A percentile compares a stretch with the other conserved stretches of the same genome.
phyloP scores from a whole-genome alignment of 1,139 yeast genomes.

The Candida sp. region DNA sequence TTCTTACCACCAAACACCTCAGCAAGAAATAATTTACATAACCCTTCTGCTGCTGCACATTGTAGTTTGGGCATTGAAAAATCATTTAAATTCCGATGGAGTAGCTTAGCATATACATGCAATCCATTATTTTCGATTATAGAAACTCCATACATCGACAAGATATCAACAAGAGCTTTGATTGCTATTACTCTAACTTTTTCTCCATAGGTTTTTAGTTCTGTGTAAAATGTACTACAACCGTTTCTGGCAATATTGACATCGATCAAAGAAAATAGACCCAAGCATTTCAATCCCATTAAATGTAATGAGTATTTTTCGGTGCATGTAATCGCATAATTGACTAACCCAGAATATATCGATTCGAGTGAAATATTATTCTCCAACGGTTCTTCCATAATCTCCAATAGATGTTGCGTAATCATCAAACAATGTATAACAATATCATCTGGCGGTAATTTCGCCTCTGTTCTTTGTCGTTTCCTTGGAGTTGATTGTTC shows the following conservation, averaged over 20 bases:
- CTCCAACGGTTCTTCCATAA: constrained; percentile 62
- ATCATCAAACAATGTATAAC: constrained; percentile 66
- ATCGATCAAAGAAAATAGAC: constrained; percentile 76
- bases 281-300: constrained; percentile 73
- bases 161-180: constrained; percentile 71
- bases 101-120: constrained; percentile 67
- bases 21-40: constrained; percentile 78
- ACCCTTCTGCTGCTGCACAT: constrained; percentile 81
- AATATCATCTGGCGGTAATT: constrained; percentile 44
- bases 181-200: constrained; percentile 59
- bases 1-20: constrained; percentile 48
- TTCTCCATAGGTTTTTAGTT: constrained; percentile 64
- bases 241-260: constrained; percentile 65
- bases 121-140: constrained; percentile 60
- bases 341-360: constrained; percentile 70
- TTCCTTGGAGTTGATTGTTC: constrained; percentile 15
- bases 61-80: constrained; percentile 64
- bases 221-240: constrained; percentile 53
- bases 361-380: constrained; percentile 71
- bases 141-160: constrained; percentile 71
- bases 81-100: constrained; percentile 62
- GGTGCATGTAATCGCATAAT: constrained; percentile 71
- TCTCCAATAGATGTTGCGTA: constrained; percentile 68
- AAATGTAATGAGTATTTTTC: constrained; percentile 57
- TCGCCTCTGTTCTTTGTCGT: constrained; percentile 33